Base-by-base conservation (phyloP, 2,329 filamentous ascomycete genomes). In the Decorospora gaudefroyi region DNA sequence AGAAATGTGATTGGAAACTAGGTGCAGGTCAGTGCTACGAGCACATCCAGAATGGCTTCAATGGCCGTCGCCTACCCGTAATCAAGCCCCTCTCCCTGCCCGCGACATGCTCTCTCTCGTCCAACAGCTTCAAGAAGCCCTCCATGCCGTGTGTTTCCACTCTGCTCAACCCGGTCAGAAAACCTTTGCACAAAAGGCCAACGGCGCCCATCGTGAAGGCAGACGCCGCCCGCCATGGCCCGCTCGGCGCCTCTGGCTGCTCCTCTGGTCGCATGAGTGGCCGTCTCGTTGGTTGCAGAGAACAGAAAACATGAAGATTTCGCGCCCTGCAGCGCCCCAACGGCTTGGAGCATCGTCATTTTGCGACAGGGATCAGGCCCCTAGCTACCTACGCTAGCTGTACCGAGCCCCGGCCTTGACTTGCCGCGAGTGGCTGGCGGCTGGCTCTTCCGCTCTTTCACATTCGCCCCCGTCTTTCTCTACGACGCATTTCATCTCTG, bases 1-100 rank as follows among this genome's bases (percentile, higher is more conserved):
- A 69, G 87, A 90, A 55, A 90, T 81, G 75, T 95, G 90, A 70
- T 95, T 95, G 34, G 87, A 92, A 23, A 93, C 90, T 90, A 59
- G 44, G 40, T 31, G 44, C 13, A 18, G 28, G 31, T 64, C 37
- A 62, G 55, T 45, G 47, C 29, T 29, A 49, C 39, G 12, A 6
- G 11, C 29, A 21, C 33, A 46, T 45, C 33, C 10, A 10, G 12
- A 13, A 13, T 3, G 9, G 7, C 13, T 10, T 12, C 27, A 13
- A 16, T 21, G 9, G n/a, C 26, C 36, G 31, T 31, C 33, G 44
- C 75, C 48, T 74, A 90, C 87, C 88, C 54, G 92, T 97, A 49
- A 97, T 78, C 49, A 97, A 78, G 12, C 92, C 93, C 59, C 85
- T 81, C 44, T 86, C 76, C 53, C 90, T 83, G 36, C 77, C 78